Evolutionary conservation across 2,329 filamentous ascomycete genomes (phyloP).

Genomic region (Botrytis sinoallii): DNA sequence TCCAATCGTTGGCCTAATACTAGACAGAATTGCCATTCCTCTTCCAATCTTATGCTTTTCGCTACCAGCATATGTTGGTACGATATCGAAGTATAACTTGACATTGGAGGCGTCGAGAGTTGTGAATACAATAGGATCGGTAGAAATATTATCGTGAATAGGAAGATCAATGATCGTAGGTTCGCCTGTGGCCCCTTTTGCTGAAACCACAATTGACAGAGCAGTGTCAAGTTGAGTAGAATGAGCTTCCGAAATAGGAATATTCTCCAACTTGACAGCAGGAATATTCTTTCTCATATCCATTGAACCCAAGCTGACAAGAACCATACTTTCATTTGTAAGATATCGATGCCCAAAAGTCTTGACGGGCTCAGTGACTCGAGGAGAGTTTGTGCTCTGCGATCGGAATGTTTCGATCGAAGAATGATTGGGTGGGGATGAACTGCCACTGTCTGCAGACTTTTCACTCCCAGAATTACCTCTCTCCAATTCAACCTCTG

Average conservation of each 20-base stretch:
- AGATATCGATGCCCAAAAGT: conserved; percentile 95
- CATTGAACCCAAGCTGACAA: conserved; percentile 93
- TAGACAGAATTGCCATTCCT: conserved; percentile 82
- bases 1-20: conserved; percentile 77
- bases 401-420: conserved; percentile 62
- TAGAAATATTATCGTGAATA: conserved; percentile 88
- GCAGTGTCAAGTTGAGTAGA: conserved; percentile 92
- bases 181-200: conserved; percentile 80
- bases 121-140: conserved; percentile 88
- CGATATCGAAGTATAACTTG: conserved; percentile 88
- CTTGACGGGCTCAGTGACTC: conserved; percentile 76
- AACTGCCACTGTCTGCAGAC: conserved; percentile 25
- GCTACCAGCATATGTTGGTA: conserved; percentile 90
- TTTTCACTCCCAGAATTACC: conserved; percentile 36
- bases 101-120: conserved; percentile 75
- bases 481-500: conserved; percentile 39
- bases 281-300: conserved; percentile 80
- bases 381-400: conserved; percentile 41
- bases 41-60: conserved; percentile 86
- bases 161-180: conserved; percentile 88
- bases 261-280: conserved; percentile 81
- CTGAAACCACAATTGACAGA: conserved; percentile 85
- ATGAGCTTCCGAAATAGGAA: conserved; percentile 84
- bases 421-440: conserved; percentile 50
- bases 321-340: conserved; percentile 80